Base-by-base conservation (phyloP, 805 yeast species). In the Metschnikowia arizonensis region DNA sequence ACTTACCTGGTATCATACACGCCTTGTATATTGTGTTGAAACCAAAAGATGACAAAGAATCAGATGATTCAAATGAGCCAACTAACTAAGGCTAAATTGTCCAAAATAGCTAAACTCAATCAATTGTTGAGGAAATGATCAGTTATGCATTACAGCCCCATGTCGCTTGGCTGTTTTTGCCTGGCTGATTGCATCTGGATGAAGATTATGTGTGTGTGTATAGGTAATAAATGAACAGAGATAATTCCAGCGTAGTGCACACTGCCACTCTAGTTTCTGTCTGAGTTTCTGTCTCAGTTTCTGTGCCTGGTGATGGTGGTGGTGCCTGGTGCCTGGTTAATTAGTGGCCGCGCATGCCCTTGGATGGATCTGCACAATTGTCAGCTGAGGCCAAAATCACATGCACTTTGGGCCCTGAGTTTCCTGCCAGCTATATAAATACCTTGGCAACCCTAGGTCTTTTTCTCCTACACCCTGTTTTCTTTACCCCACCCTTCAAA, bases 1-100 rank as follows among this genome's bases (percentile, higher is more conserved):
- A 74, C 60, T 58, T 87, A 42, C 95, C 95, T 0, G 95, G 93
- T 8, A 73, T 85, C 28, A 61, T 87, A 49, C 95, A 87, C 57
- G 69, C 83, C 30, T 82, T 87, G 78, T 87, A 85, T 62, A 83
- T 86, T 56, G 85, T 88, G 46, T 79, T 39, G 35, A 39, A 39
- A 29, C 33, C 42, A 4, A 23, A 30, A 23, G 29, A 23, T 1
- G 15, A 5, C 29, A 26, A 26, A n/a, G n/a, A 6, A 31, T 5
- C 7, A 14, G 32, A 29, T 11, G 32, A n/a, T 17, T 6, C 32
- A n/a, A 14, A 29, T n/a, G n/a, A n/a, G n/a, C n/a, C n/a, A n/a
- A n/a, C n/a, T n/a, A n/a, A n/a, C n/a, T n/a, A n/a, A n/a, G n/a
- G n/a, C n/a, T n/a, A n/a, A n/a, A n/a, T n/a, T n/a, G n/a, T n/a